These are phyloP conservation scores for Lachnellula subtilissima DNA, from an alignment of 2,329 filamentous ascomycete genomes.

Conservation along the genomic window DNA sequence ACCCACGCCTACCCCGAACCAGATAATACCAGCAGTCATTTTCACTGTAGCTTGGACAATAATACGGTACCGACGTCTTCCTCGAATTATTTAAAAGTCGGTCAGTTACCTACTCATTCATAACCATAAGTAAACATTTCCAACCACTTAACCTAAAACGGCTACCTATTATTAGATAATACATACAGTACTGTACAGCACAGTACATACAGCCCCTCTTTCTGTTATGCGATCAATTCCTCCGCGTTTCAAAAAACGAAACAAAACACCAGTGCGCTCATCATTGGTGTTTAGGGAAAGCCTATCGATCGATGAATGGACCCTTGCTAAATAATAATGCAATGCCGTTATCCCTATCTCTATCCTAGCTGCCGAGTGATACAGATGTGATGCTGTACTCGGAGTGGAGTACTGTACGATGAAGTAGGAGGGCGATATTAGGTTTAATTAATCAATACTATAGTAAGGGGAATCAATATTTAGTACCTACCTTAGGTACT, in stretches of 20 bases:
- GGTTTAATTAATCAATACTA: no score
- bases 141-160: not conserved
- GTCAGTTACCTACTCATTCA: not conserved
- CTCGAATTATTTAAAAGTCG: not conserved
- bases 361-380: not conserved
- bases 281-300: not conserved
- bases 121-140: not conserved
- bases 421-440: no score
- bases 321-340: not conserved
- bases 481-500: no score
- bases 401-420: no score
- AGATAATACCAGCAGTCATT: not conserved
- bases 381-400: no score
- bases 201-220: not conserved
- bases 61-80: not conserved
- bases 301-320: not conserved
- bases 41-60: not conserved
- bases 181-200: not conserved
- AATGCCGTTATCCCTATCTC: not conserved
- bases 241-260: not conserved
- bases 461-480: no score
- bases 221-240: not conserved
- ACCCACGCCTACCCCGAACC: not conserved
- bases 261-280: not conserved
- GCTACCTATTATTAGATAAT: not conserved